Evolutionary conservation across 805 yeast species (phyloP).

Genomic region (Nakazawaea ishiwadae): DNA sequence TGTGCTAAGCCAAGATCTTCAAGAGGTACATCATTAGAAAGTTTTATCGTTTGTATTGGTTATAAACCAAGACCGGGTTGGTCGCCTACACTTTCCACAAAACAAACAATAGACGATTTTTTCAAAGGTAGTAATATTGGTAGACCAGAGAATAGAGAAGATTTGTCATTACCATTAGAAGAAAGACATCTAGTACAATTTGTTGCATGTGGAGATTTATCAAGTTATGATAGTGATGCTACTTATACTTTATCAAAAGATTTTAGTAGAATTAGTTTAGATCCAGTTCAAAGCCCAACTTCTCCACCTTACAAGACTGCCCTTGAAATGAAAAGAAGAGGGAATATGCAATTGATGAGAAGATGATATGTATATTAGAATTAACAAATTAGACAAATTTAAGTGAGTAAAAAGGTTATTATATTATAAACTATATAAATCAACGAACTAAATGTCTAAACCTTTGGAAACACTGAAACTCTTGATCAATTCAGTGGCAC

Average conservation of each 20-base stretch:
- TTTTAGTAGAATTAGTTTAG: conserved; percentile 47
- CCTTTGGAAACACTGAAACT: conserved; percentile 55
- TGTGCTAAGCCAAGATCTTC: conserved; percentile 97
- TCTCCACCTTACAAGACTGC: conserved; percentile 97
- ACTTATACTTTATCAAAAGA: conserved; percentile 62
- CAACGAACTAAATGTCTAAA: conserved; percentile 35
- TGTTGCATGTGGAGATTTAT: conserved; percentile 90
- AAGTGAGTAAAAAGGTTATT: background rate
- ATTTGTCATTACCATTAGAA: conserved; percentile 48
- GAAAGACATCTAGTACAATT: conserved; percentile 84
- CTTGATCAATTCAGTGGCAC: conserved; percentile 62
- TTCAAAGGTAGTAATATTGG: conserved; percentile 63
- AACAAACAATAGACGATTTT: conserved; percentile 72
- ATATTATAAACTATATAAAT: too few species aligned
- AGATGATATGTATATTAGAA: background rate
- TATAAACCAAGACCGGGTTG: conserved; percentile 82
- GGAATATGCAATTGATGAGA: conserved; percentile 34
- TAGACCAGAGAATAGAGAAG: conserved; percentile 41
- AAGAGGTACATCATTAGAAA: conserved; percentile 89
- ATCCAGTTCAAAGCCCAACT: conserved; percentile 93
- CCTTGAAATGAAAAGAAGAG: conserved; percentile 77
- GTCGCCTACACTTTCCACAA: conserved; percentile 56
- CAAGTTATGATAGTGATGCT: conserved; percentile 91
- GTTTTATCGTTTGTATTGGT: conserved; percentile 89
- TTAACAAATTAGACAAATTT: background rate